Evolutionary conservation across 768 basidiomycete species (phyloP).

Genomic region (Mycena polygramma): DNA sequence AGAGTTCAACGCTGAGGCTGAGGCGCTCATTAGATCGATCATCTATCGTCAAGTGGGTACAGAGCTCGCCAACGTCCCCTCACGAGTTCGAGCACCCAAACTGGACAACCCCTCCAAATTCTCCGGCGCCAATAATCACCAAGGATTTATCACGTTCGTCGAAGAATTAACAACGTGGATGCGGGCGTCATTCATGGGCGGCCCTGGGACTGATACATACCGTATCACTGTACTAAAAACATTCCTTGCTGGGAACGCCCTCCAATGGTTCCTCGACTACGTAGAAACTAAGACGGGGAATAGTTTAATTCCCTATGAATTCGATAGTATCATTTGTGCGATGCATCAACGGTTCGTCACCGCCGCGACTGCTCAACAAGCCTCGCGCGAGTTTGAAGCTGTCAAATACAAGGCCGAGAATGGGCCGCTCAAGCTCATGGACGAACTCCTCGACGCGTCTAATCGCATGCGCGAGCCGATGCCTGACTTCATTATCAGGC

Average conservation of each 20-base stretch:
- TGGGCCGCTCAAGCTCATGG: neutral
- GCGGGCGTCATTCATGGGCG: neutral
- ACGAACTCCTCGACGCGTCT: neutral
- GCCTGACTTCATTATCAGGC: neutral
- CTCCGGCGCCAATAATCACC: neutral
- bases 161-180: neutral
- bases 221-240: slow-evolving; percentile 11
- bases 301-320: neutral
- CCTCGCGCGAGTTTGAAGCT: neutral
- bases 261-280: neutral
- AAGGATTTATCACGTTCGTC: neutral
- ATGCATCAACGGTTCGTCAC: neutral
- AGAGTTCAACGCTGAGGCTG: neutral
- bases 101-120: slow-evolving; percentile 4
- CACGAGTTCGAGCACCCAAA: neutral
- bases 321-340: too few relatives aligned
- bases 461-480: slow-evolving; percentile 1
- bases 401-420: neutral
- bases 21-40: neutral
- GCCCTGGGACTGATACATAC: neutral
- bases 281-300: neutral
- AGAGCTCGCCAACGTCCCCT: neutral
- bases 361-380: slow-evolving; percentile 1
- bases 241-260: neutral
- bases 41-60: neutral